Percentiles rank a stretch among this genome's conserved stretches.
Evolutionary conservation across 1,139 yeast genomes (phyloP).

Genomic region (Hemisphaericaspora xylanilytica): DNA sequence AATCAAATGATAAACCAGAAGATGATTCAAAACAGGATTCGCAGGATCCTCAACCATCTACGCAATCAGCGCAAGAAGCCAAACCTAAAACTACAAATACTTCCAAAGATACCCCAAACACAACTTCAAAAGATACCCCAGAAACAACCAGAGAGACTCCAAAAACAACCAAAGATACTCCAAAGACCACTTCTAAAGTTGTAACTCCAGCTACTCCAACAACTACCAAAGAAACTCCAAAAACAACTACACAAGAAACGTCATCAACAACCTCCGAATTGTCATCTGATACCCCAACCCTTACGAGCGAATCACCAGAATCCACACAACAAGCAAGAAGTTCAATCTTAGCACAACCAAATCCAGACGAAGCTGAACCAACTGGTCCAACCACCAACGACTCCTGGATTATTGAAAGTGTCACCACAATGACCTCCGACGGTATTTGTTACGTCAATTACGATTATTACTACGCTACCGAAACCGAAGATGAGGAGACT

Average conservation of each 20-base stretch:
- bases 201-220: conserved; percentile 1
- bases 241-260: no score
- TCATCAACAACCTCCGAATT: no score
- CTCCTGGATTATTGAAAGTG: conserved; percentile 39
- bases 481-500: conserved; percentile 29
- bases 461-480: conserved; percentile 39
- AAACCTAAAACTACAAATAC: conserved; percentile 4
- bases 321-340: no score
- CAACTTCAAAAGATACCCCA: conserved; percentile 4
- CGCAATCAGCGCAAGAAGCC: no score
- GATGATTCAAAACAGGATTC: conserved; percentile 1
- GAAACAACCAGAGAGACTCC: not conserved
- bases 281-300: no score
- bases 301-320: no score
- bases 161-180: not conserved
- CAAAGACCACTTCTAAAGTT: conserved; percentile 4
- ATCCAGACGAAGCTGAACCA: conserved; percentile 25
- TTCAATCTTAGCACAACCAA: conserved; percentile 8
- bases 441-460: conserved; percentile 43
- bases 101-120: conserved; percentile 4
- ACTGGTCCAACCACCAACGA: conserved; percentile 37
- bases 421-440: conserved; percentile 32
- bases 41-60: not conserved
- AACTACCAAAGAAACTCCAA: conserved; percentile 5
- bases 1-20: conserved; percentile 5